Evolutionary conservation across 768 basidiomycete genomes (phyloP).

Genomic region (Russula foetens): DNA sequence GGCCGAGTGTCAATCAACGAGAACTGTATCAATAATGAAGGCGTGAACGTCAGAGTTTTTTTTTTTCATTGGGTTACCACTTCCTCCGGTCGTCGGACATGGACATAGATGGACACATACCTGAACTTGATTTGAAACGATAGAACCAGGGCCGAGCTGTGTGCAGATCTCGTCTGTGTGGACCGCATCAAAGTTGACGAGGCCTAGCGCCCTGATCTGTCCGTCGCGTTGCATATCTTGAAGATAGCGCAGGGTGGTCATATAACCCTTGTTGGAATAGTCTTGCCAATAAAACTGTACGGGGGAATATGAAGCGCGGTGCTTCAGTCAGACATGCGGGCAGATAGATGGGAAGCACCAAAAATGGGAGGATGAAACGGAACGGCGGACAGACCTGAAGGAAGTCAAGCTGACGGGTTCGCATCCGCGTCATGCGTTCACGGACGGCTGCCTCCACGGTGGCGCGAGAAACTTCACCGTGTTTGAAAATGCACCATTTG

Average conservation of each 20-base stretch:
- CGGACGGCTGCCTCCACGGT: constrained; percentile 55
- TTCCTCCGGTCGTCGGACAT: background rate
- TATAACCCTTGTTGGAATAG: constrained; percentile 41
- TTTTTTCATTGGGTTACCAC: background rate
- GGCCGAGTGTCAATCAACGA: constrained; percentile 76
- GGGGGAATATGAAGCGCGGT: background rate
- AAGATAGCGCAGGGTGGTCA: constrained; percentile 43
- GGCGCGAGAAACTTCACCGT: constrained; percentile 40
- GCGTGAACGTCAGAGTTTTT: background rate
- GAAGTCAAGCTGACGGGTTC: constrained; percentile 50
- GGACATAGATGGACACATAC: constrained; percentile 30
- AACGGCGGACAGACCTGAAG: constrained; percentile 46
- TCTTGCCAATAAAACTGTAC: constrained; percentile 77
- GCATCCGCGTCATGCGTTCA: constrained; percentile 67
- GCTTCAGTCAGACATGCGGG: background rate
- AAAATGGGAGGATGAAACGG: background rate
- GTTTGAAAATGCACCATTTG: constrained; percentile 79
- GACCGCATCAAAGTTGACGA: constrained; percentile 76
- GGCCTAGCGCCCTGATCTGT: constrained; percentile 55
- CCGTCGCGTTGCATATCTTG: constrained; percentile 52
- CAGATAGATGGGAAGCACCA: background rate
- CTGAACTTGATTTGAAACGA: constrained; percentile 82
- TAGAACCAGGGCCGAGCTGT: constrained; percentile 55
- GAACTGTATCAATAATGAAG: constrained; percentile 39
- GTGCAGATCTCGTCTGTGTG: constrained; percentile 76